Evolutionary conservation across 1,284 basidiomycete species (phyloP).

Genomic region (Coriolopsis trogii): DNA sequence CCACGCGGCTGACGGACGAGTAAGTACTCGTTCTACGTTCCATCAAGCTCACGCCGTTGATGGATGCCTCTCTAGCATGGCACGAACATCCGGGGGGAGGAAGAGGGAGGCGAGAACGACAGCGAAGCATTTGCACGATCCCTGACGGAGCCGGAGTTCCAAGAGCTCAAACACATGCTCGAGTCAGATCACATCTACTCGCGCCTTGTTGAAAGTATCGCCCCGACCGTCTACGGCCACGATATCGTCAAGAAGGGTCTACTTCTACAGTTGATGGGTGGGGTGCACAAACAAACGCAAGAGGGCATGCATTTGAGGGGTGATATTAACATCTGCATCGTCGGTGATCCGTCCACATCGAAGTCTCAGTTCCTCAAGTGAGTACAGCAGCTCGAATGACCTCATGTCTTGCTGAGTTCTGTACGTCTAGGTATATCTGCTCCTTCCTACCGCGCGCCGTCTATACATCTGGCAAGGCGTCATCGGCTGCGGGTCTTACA

Average conservation of each 20-base stretch:
- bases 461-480: slow-evolving; percentile 99
- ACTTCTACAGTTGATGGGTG: slow-evolving; percentile 98
- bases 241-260: slow-evolving; percentile 99
- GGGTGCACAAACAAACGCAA: slow-evolving; percentile 95
- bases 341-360: slow-evolving; percentile 95
- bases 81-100: slow-evolving; percentile 87
- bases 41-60: background rate
- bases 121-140: slow-evolving; percentile 84
- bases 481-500: slow-evolving; percentile 97
- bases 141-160: slow-evolving; percentile 92
- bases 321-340: slow-evolving; percentile 98
- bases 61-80: slow-evolving; percentile 57
- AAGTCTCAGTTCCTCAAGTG: slow-evolving; percentile 99
- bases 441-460: slow-evolving; percentile 99
- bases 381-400: slow-evolving; percentile 30
- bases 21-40: slow-evolving; percentile 41
- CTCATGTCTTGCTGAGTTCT: background rate
- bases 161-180: slow-evolving; percentile 95
- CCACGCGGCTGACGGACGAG: slow-evolving; percentile 85
- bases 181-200: slow-evolving; percentile 93
- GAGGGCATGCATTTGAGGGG: slow-evolving; percentile 98
- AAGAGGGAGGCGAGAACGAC: slow-evolving; percentile 77
- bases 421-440: slow-evolving; percentile 83
- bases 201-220: slow-evolving; percentile 92
- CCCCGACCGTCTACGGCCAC: slow-evolving; percentile 97